A percentile compares a stretch with the other conserved stretches of the same genome.
Evolutionary conservation across 768 basidiomycete species (phyloP).

Genomic region (Collybiopsis confluens): DNA sequence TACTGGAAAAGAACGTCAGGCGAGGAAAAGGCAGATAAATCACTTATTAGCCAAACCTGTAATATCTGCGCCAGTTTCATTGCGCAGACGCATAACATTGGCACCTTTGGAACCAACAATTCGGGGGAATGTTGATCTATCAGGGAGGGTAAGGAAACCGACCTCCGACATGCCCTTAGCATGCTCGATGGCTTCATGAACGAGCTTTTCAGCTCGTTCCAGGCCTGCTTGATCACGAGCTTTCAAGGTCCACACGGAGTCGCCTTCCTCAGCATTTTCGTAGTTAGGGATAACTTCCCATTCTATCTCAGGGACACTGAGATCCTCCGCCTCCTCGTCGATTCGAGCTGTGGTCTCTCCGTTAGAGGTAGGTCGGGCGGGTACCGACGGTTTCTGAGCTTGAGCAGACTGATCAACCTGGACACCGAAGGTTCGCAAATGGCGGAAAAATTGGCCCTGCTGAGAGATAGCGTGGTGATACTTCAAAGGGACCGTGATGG

Average conservation of each 20-base stretch:
- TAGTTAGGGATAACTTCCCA: conserved; percentile 84
- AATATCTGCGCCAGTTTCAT: conserved; percentile 89
- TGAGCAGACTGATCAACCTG: conserved; percentile 72
- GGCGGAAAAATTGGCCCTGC: conserved; percentile 85
- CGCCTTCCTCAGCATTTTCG: conserved; percentile 76
- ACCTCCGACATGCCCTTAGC: conserved; percentile 73
- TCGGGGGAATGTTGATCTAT: conserved; percentile 84
- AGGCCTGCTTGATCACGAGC: conserved; percentile 74
- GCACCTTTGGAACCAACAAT: conserved; percentile 92
- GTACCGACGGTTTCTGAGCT: conserved; percentile 58
- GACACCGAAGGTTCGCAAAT: conserved; percentile 77
- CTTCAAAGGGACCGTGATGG: conserved; percentile 75
- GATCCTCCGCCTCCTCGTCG: conserved; percentile 70
- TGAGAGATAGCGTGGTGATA: conserved; percentile 85
- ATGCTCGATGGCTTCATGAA: conserved; percentile 66
- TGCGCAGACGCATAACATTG: conserved; percentile 82
- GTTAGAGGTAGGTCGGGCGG: conserved; percentile 46
- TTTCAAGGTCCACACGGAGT: conserved; percentile 81
- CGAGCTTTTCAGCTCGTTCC: conserved; percentile 65
- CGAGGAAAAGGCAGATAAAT: neutral
- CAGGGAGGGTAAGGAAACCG: conserved; percentile 79
- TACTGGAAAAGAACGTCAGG: conserved; percentile 30
- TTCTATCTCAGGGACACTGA: conserved; percentile 38
- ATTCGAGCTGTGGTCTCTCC: conserved; percentile 67
- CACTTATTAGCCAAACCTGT: no score